Conservation (phyloP, 306 rosid species). For the Vicia villosa region DNA sequence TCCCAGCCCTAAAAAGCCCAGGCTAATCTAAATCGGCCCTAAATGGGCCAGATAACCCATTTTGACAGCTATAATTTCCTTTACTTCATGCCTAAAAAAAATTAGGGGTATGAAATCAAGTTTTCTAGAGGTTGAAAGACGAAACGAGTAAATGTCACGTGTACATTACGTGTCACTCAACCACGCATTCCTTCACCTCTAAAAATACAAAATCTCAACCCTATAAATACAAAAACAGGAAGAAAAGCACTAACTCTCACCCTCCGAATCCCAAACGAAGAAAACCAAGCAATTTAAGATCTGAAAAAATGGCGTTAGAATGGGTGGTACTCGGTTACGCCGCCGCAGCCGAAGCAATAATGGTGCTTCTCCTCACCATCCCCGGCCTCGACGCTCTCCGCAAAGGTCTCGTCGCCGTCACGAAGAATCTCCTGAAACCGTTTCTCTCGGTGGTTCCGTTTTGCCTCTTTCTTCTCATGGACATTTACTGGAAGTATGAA, state of each 20-base stretch:
- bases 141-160: slow-evolving; percentile 16
- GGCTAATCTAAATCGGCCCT: too few species aligned
- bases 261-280: neutral
- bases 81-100: too few species aligned
- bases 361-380: slow-evolving; percentile 89
- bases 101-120: too few species aligned
- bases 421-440: slow-evolving; percentile 88
- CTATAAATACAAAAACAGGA: neutral
- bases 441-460: slow-evolving; percentile 91
- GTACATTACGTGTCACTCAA: slow-evolving; percentile 25
- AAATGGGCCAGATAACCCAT: too few species aligned
- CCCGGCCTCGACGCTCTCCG: slow-evolving; percentile 92
- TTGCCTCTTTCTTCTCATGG: slow-evolving; percentile 87
- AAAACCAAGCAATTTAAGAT: slow-evolving; percentile 25
- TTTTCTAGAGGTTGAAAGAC: neutral
- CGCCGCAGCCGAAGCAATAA: slow-evolving; percentile 91
- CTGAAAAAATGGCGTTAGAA: slow-evolving; percentile 78
- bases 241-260: neutral
- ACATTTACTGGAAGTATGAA: slow-evolving; percentile 98
- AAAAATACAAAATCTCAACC: neutral
- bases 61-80: too few species aligned
- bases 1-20: too few species aligned
- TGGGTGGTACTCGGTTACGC: slow-evolving; percentile 98
- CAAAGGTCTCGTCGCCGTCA: slow-evolving; percentile 84
- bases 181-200: neutral